Evolutionary conservation across 2,329 filamentous ascomycete genomes (phyloP).

Genomic region (Rachicladosporium sp.): DNA sequence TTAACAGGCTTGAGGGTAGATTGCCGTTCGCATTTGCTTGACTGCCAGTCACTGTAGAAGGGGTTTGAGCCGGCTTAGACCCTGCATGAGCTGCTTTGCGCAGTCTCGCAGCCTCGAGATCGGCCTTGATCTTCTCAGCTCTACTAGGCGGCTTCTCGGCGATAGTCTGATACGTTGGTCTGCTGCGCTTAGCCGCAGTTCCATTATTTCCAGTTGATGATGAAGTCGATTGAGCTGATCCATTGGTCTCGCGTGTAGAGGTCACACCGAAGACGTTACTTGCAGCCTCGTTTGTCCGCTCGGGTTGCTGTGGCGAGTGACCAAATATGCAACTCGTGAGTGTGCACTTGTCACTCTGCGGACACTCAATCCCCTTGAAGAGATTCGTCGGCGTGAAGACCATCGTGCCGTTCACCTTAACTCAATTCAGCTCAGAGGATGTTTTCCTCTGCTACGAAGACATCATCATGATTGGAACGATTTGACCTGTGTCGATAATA

Average conservation of each 20-base stretch:
- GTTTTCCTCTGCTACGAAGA: too few species aligned
- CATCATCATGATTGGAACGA: too few species aligned
- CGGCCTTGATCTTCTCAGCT: slow-evolving; percentile 13
- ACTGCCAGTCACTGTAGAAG: not conserved
- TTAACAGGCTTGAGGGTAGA: slow-evolving; percentile 9
- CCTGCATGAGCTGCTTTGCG: not conserved
- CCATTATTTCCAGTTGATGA: slow-evolving; percentile 1
- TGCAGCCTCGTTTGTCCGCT: slow-evolving; percentile 1
- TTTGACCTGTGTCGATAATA: too few species aligned
- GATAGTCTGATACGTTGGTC: slow-evolving; percentile 17
- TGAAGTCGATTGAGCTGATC: too few species aligned
- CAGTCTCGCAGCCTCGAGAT: slow-evolving; percentile 5
- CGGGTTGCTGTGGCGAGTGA: slow-evolving; percentile 27
- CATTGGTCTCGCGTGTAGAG: too few species aligned
- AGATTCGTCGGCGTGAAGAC: slow-evolving; percentile 41
- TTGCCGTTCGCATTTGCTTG: not conserved
- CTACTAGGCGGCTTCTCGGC: slow-evolving; percentile 19
- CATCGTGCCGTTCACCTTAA: slow-evolving; percentile 26
- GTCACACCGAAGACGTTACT: not conserved
- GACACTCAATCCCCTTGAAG: slow-evolving; percentile 42
- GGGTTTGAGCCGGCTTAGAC: not conserved
- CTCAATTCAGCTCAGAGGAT: too few species aligned
- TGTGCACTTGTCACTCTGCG: slow-evolving; percentile 36
- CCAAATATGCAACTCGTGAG: slow-evolving; percentile 48
- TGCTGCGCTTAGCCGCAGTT: slow-evolving; percentile 17